These are phyloP conservation scores for Aquilaria yunnanensis DNA, from an alignment of 345 rosid genomes.

Conservation along the genomic window DNA sequence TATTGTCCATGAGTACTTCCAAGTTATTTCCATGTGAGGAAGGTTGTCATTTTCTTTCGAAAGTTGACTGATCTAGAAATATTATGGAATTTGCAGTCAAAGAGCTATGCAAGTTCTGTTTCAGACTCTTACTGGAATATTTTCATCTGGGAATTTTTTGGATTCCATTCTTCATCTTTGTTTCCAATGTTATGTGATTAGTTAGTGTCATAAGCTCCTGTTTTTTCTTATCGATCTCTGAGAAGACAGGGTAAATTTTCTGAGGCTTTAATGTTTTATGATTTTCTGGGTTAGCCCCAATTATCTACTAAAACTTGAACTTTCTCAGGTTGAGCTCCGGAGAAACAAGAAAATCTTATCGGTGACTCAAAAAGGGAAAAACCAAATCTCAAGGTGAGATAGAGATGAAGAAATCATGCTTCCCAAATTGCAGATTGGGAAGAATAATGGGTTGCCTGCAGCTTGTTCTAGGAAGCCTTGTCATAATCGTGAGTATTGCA, in stretches of 20 bases:
- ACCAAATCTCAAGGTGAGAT: neutral
- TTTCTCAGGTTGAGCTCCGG: no score
- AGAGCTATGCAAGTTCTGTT: slow-evolving; percentile 4
- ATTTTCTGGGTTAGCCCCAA: no score
- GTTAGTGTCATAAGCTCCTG: neutral
- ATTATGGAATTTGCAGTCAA: neutral
- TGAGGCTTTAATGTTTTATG: neutral
- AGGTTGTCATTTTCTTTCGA: neutral
- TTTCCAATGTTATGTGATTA: slow-evolving; percentile 2
- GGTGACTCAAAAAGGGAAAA: no score
- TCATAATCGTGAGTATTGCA: slow-evolving; percentile 48
- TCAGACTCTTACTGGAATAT: slow-evolving; percentile 2
- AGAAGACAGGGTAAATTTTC: slow-evolving; percentile 5
- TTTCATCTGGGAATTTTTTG: slow-evolving; percentile 26
- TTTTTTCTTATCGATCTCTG: neutral
- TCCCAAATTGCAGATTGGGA: slow-evolving; percentile 43
- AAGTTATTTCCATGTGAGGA: neutral
- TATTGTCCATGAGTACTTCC: neutral
- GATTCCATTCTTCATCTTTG: neutral
- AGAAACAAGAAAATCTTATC: no score
- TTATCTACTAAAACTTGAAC: no score
- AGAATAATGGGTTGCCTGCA: slow-evolving; percentile 61
- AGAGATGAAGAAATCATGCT: slow-evolving; percentile 45
- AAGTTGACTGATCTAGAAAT: neutral
- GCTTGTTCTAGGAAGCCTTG: slow-evolving; percentile 53